Evolutionary conservation across 768 basidiomycete genomes (phyloP).

Genomic region (Termitomyces sp.): DNA sequence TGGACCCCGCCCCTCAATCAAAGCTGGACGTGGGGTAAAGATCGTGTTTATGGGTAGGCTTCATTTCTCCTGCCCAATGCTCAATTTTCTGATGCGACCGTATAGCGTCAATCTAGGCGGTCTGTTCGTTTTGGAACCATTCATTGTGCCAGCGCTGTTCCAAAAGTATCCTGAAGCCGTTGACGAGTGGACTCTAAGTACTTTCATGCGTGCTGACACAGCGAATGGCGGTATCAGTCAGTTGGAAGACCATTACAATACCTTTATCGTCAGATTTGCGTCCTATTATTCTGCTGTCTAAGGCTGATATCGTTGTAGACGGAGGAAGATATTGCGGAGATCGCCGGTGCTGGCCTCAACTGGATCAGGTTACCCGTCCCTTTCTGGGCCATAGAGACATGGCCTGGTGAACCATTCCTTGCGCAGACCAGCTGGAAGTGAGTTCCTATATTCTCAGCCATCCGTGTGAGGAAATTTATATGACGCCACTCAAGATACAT

Average conservation of each 20-base stretch:
- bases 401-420: slow-evolving; percentile 76
- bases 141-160: slow-evolving; percentile 61
- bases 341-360: slow-evolving; percentile 85
- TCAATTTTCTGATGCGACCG: not conserved
- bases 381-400: slow-evolving; percentile 76
- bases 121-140: slow-evolving; percentile 71
- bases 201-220: slow-evolving; percentile 53
- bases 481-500: slow-evolving; percentile 47
- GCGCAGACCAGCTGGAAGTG: slow-evolving; percentile 71
- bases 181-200: slow-evolving; percentile 74
- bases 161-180: slow-evolving; percentile 56
- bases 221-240: slow-evolving; percentile 42
- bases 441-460: slow-evolving; percentile 14
- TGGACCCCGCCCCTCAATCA: slow-evolving; percentile 79
- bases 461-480: not conserved
- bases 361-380: slow-evolving; percentile 82
- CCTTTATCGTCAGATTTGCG: slow-evolving; percentile 62
- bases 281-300: not conserved
- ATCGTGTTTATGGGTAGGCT: slow-evolving; percentile 57
- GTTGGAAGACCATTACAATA: slow-evolving; percentile 76
- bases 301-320: slow-evolving; percentile 42
- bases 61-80: not conserved
- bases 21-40: slow-evolving; percentile 62
- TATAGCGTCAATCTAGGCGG: slow-evolving; percentile 73
- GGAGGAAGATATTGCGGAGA: slow-evolving; percentile 85